phyloP scores from a whole-genome alignment of 2,329 filamentous ascomycete species.

The Fusarium napiforme region DNA sequence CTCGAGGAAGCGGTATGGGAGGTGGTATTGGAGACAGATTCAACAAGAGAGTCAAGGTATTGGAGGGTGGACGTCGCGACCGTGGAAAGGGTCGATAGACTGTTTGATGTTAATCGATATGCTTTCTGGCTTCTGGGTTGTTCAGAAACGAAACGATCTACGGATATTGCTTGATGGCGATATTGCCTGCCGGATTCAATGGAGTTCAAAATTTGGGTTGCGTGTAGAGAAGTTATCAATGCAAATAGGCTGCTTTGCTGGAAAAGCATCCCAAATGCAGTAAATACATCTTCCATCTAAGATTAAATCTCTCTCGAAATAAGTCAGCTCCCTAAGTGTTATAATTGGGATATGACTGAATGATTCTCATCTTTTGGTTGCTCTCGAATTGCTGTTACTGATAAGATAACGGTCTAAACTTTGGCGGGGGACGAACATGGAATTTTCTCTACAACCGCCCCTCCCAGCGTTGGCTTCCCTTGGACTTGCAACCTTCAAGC shows the following conservation, averaged over 20 bases:
- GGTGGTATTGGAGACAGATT: constrained; percentile 78
- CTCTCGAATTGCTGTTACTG: constrained; percentile 1
- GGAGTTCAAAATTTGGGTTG: not conserved
- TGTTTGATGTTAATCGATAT: constrained; percentile 14
- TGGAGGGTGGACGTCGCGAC: constrained; percentile 59
- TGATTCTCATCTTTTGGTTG: not conserved
- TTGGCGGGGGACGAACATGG: constrained; percentile 38
- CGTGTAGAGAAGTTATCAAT: not conserved
- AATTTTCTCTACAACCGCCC: constrained; percentile 36
- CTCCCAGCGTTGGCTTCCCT: constrained; percentile 12
- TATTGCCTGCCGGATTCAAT: not conserved
- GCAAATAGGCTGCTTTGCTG: not conserved
- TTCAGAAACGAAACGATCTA: not conserved
- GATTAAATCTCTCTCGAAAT: not conserved
- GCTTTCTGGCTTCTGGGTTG: not conserved
- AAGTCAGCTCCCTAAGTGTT: not conserved
- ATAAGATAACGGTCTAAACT: constrained; percentile 39
- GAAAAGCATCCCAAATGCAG: not conserved
- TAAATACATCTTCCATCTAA: not conserved
- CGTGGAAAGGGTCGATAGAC: constrained; percentile 55
- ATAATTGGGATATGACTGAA: not conserved
- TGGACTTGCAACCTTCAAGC: not conserved
- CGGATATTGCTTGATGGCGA: not conserved
- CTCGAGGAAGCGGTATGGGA: constrained; percentile 69
- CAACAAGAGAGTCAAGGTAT: constrained; percentile 72